These are phyloP conservation scores for Letharia lupina DNA, from an alignment of 495 filamentous ascomycete species.

Conservation along the genomic window DNA sequence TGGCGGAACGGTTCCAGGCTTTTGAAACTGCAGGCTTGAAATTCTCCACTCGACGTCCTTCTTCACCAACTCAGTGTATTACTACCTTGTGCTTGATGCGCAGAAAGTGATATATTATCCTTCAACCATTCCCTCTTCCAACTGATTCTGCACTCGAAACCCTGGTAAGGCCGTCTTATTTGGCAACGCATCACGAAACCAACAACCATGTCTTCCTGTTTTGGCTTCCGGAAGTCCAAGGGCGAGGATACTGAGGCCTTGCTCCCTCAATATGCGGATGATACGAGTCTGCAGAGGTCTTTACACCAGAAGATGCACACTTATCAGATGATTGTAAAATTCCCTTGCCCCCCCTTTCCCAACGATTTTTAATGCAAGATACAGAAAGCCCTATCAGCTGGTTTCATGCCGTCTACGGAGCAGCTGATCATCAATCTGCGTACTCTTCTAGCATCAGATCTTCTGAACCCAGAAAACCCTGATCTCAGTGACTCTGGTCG, in stretches of 20 bases:
- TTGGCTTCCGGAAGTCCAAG: conserved; percentile 40
- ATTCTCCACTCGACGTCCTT: neutral
- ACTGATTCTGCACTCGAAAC: no score
- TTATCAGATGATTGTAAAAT: conserved; percentile 67
- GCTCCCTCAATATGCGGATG: conserved; percentile 75
- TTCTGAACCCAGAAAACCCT: conserved; percentile 67
- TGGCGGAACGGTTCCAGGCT: no score
- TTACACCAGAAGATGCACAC: conserved; percentile 82
- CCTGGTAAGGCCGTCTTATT: no score
- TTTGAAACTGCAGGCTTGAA: no score
- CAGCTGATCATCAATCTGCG: conserved; percentile 75
- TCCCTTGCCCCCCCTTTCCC: neutral
- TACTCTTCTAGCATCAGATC: conserved; percentile 64
- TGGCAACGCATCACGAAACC: neutral
- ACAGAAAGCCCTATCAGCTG: conserved; percentile 61
- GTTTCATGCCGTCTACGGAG: conserved; percentile 87
- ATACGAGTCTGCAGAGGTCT: conserved; percentile 65
- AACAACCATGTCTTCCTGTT: conserved; percentile 45
- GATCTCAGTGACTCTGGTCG: conserved; percentile 71
- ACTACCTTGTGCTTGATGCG: neutral
- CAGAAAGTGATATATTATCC: neutral
- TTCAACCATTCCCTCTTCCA: neutral
- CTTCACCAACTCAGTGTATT: neutral
- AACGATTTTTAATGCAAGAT: neutral
- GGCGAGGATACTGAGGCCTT: conserved; percentile 61